phyloP scores from a whole-genome alignment of 23 red algal species.

The Agarophyton chilense region DNA sequence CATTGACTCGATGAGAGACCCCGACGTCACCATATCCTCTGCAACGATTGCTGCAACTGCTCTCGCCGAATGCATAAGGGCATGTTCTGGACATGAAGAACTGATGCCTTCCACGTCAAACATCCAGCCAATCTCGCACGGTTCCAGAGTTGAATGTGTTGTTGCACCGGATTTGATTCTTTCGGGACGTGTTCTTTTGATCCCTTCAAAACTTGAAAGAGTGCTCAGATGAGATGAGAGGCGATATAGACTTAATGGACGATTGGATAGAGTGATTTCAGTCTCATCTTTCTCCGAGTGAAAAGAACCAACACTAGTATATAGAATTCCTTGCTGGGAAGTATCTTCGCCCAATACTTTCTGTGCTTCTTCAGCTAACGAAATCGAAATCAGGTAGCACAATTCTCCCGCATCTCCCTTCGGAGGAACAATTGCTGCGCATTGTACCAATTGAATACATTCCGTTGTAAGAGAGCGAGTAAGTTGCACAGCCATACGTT shows the following conservation, averaged over 20 bases:
- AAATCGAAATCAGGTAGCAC: conserved; percentile 46
- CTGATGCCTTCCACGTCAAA: conserved; percentile 47
- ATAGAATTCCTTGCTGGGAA: not conserved
- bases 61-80: conserved; percentile 14
- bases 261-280: conserved; percentile 26
- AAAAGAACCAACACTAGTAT: not conserved
- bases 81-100: conserved; percentile 30
- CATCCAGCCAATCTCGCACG: conserved; percentile 26
- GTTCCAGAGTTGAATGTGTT: not conserved
- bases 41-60: conserved; percentile 46
- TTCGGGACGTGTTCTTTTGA: conserved; percentile 15
- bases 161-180: not conserved
- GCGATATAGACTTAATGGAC: not conserved
- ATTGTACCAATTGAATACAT: conserved; percentile 48
- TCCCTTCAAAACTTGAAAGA: not conserved
- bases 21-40: conserved; percentile 41
- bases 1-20: conserved; percentile 65
- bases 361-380: conserved; percentile 64
- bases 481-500: conserved; percentile 10
- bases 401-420: conserved; percentile 54
- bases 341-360: conserved; percentile 42
- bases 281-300: conserved; percentile 4
- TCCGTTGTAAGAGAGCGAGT: conserved; percentile 18
- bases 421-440: conserved; percentile 21
- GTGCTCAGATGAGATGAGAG: conserved; percentile 19